Conservation (phyloP, 305 asterid genomes). For the Plantago lanceolata region DNA sequence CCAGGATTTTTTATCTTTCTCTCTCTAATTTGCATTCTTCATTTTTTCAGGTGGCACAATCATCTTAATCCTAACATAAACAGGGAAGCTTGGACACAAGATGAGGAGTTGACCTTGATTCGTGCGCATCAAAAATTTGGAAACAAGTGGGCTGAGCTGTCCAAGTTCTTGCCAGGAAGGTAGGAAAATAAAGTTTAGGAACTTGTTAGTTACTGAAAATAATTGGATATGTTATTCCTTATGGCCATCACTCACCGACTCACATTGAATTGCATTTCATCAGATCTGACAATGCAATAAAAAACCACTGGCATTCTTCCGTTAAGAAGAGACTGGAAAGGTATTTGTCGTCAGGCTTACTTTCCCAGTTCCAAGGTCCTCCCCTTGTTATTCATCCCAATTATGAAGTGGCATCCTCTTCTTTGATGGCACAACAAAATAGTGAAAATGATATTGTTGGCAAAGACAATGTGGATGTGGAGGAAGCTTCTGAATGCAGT, state of each 20-base stretch:
- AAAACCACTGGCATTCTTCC: slow-evolving; percentile 98
- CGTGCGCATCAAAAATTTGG: slow-evolving; percentile 81
- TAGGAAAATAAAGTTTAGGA: slow-evolving; percentile 24
- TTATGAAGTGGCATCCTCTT: slow-evolving; percentile 55
- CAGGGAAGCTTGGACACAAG: slow-evolving; percentile 98
- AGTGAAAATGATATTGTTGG: slow-evolving; percentile 67
- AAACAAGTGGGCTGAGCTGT: slow-evolving; percentile 93
- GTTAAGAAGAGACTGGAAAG: slow-evolving; percentile 93
- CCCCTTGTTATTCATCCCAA: slow-evolving; percentile 46
- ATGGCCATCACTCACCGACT: slow-evolving; percentile 21
- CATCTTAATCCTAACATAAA: slow-evolving; percentile 95
- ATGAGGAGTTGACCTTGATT: slow-evolving; percentile 83
- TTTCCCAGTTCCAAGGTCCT: slow-evolving; percentile 65
- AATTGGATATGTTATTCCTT: neutral
- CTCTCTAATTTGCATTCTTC: slow-evolving; percentile 23
- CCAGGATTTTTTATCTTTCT: neutral
- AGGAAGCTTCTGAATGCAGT: slow-evolving; percentile 91
- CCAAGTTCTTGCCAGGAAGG: slow-evolving; percentile 97
- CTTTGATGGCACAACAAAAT: slow-evolving; percentile 66
- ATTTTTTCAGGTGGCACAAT: slow-evolving; percentile 76
- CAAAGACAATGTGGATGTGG: slow-evolving; percentile 54
- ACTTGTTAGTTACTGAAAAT: neutral
- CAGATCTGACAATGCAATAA: slow-evolving; percentile 80
- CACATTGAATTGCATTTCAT: slow-evolving; percentile 23
- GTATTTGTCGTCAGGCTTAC: slow-evolving; percentile 84